Conservation (phyloP, 2,329 filamentous ascomycete species). For the Colletotrichum horii region DNA sequence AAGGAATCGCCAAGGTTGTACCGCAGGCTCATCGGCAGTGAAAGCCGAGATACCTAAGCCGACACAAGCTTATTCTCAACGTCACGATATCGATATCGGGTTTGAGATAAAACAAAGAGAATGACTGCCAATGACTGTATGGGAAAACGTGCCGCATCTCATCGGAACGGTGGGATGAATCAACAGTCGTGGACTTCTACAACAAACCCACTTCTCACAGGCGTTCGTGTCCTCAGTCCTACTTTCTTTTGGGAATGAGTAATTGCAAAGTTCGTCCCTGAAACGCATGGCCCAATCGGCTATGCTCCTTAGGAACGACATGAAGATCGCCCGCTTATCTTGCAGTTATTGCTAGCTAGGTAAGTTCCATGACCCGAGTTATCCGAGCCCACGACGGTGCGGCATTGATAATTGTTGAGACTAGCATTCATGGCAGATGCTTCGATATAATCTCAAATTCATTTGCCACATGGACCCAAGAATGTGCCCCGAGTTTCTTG, state of each 20-base stretch:
- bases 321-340: neutral
- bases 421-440: neutral
- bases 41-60: neutral
- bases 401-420: neutral
- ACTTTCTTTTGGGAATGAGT: neutral
- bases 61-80: neutral
- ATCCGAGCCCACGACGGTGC: neutral
- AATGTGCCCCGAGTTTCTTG: neutral
- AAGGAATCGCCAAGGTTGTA: neutral
- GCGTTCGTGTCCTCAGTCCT: neutral
- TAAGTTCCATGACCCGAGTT: rapidly evolving
- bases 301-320: neutral
- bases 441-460: neutral
- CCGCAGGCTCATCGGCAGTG: neutral
- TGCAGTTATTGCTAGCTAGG: neutral
- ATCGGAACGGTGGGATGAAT: neutral
- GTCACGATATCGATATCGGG: rapidly evolving
- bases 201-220: neutral
- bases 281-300: neutral
- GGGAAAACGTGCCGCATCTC: neutral
- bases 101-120: rapidly evolving
- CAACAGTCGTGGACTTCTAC: neutral
- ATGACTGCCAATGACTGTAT: rapidly evolving
- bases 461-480: neutral
- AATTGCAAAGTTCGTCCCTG: rapidly evolving